phyloP scores from a whole-genome alignment of 495 filamentous ascomycete genomes.

The Tuber magnatum region DNA sequence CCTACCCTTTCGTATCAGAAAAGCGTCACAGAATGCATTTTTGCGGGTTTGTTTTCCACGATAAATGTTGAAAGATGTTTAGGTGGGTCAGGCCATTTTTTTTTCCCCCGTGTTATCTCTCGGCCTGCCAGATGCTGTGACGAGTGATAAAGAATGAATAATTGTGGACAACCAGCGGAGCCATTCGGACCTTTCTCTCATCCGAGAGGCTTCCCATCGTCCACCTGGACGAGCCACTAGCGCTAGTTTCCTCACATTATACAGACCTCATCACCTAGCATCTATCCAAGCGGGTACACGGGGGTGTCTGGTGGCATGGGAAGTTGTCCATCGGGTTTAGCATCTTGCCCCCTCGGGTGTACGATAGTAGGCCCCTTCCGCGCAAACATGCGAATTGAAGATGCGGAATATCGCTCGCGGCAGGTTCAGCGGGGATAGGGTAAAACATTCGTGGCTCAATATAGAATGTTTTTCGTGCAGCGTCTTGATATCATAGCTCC shows the following conservation, averaged over 20 bases:
- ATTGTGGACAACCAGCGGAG: neutral
- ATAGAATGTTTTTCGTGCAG: neutral
- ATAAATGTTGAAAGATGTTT: neutral
- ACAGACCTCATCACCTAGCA: neutral
- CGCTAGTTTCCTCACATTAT: neutral
- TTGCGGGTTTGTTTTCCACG: neutral
- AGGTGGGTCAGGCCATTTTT: neutral
- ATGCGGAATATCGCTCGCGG: neutral
- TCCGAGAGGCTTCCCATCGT: neutral
- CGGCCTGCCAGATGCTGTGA: neutral
- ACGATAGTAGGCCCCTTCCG: neutral
- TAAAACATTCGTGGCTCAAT: neutral
- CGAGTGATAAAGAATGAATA: neutral
- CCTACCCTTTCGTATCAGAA: neutral
- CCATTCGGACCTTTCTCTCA: neutral
- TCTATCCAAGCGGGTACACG: neutral
- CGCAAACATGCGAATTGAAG: neutral
- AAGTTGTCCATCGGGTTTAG: neutral
- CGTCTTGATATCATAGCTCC: neutral
- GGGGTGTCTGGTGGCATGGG: neutral
- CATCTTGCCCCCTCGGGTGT: neutral
- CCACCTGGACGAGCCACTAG: neutral
- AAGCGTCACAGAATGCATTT: neutral
- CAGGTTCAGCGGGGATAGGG: neutral
- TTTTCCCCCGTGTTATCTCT: neutral